Conservation (phyloP, 129 eudicot genomes). For the Gnaphalium uliginosum region DNA sequence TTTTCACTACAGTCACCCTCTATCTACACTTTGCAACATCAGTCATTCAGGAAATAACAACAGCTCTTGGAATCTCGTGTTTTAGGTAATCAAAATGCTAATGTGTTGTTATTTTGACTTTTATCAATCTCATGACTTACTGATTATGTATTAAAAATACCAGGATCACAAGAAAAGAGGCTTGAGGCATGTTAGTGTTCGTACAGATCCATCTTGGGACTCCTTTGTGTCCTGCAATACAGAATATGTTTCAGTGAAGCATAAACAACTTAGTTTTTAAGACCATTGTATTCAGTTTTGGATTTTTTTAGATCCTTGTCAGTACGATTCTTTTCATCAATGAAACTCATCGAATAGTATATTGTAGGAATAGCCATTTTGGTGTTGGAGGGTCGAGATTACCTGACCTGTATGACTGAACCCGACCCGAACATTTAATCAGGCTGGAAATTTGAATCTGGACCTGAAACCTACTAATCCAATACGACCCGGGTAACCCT, state of each 20-base stretch:
- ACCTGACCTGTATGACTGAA: too few relatives aligned
- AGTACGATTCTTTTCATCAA: neutral
- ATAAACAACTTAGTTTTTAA: neutral
- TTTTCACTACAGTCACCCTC: neutral
- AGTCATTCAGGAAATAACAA: constrained; percentile 8
- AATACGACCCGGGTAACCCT: too few relatives aligned
- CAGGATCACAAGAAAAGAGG: constrained; percentile 3
- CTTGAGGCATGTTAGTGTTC: neutral
- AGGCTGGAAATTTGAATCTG: too few relatives aligned
- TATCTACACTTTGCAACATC: constrained; percentile 22
- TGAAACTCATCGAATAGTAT: neutral
- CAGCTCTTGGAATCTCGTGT: constrained; percentile 5
- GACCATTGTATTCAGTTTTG: too few relatives aligned
- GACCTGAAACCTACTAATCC: too few relatives aligned
- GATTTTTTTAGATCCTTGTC: neutral
- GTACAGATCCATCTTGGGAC: neutral
- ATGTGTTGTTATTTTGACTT: neutral
- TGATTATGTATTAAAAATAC: neutral
- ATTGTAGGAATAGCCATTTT: too few relatives aligned
- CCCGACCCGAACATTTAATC: too few relatives aligned
- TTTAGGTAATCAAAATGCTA: constrained; percentile 1
- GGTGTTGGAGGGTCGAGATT: too few relatives aligned
- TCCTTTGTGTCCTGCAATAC: neutral
- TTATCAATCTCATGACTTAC: neutral
- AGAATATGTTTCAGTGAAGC: neutral